Conservation (phyloP, 352 stramenopile genomes). For the Pythium sukuiense region DNA sequence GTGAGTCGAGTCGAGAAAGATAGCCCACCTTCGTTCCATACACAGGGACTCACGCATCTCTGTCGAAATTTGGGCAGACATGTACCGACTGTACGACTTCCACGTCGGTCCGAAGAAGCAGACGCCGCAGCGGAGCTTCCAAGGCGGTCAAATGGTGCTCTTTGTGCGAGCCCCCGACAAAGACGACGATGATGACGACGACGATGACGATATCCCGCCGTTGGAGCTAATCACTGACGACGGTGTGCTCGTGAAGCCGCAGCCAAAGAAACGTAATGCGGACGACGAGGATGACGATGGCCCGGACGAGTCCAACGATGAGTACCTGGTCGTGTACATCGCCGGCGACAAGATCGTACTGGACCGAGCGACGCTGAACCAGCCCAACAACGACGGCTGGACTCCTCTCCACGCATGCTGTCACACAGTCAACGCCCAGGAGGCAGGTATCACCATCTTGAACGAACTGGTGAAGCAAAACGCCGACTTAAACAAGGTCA, state of each 20-base stretch:
- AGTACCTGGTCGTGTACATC: constrained; percentile 64
- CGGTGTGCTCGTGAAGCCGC: constrained; percentile 14
- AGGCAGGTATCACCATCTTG: constrained; percentile 72
- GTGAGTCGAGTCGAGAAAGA: constrained; percentile 17
- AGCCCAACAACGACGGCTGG: constrained; percentile 80
- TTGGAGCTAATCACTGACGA: constrained; percentile 20
- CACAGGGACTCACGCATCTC: not conserved
- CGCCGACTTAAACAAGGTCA: constrained; percentile 60
- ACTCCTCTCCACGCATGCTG: constrained; percentile 75
- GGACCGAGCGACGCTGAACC: constrained; percentile 59
- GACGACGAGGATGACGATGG: constrained; percentile 22
- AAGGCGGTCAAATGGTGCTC: constrained; percentile 63
- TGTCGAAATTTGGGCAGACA: constrained; percentile 30
- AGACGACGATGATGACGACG: constrained; percentile 30
- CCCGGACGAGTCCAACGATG: constrained; percentile 40
- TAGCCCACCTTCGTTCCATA: too few species aligned
- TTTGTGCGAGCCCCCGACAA: constrained; percentile 50
- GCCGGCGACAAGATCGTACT: constrained; percentile 74
- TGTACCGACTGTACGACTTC: constrained; percentile 84
- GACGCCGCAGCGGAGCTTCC: constrained; percentile 37
- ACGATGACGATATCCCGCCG: constrained; percentile 25
- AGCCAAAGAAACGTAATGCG: constrained; percentile 7
- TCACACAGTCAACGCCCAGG: constrained; percentile 68
- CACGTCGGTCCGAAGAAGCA: constrained; percentile 73
- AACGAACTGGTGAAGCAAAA: constrained; percentile 62